Evolutionary conservation across 225 moss, liverwort and hornwort species (phyloP).

Genomic region (Asterella californica): DNA sequence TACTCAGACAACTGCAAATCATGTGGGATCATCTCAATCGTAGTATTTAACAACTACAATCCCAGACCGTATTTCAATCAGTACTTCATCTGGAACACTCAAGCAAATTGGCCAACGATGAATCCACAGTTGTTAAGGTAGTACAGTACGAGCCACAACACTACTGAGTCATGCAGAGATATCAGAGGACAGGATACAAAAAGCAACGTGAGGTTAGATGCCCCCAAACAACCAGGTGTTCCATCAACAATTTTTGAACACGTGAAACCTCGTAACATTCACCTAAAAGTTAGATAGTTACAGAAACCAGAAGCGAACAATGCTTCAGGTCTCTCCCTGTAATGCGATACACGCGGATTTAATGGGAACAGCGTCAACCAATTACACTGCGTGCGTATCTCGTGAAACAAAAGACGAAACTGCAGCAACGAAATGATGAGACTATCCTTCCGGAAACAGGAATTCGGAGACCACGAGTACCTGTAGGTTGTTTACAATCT

Average conservation of each 20-base stretch:
- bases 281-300: too few species aligned
- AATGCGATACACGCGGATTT: background rate
- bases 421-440: background rate
- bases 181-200: background rate
- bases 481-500: constrained; percentile 75
- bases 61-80: constrained; percentile 1
- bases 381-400: background rate
- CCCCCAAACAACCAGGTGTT: background rate
- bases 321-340: background rate
- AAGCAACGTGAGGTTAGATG: background rate
- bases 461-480: constrained; percentile 29
- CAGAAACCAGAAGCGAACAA: background rate
- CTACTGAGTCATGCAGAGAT: background rate
- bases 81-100: background rate
- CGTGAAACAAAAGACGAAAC: background rate
- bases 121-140: background rate
- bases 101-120: background rate
- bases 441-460: background rate
- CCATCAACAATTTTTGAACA: background rate
- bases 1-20: constrained; percentile 7
- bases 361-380: background rate
- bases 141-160: background rate
- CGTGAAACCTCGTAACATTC: background rate
- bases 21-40: too few species aligned
- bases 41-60: background rate